Evolutionary conservation across 139 green algal species (phyloP), one percentile per base, ranked within the genome.

Genomic region (Picochlorum sp.): DNA sequence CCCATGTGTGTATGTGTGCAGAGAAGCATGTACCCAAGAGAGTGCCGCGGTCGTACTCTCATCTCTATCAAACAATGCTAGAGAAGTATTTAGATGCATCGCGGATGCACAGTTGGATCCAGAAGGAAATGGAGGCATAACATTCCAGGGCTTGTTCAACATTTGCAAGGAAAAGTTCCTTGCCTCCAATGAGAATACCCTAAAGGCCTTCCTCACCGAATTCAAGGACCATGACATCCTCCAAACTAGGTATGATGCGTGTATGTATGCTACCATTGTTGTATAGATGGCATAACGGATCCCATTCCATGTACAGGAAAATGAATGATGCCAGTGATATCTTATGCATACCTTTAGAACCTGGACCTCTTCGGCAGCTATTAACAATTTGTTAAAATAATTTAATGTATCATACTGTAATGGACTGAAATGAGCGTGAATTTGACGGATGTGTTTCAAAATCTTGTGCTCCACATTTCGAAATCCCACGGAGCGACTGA

Each of bases 221-320:
- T 97, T 97, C 71, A 51, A 60, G 28, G 88, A 95, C 62, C 87
- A 95, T 61, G 66, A 91, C 60, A 63, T 95, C 30, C 58, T 95
- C 18, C 41, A 58, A 5, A 72, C 68, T 1, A 70, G 72, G 74
- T 54, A 21, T 10, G 47, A 26, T 54, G 47, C n/a, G 16, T 20
- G 15, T 3, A 20, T 54, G 77, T 45, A 11, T 57, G 60, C 15
- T 8, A 55, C 8, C n/a, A 9, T 13, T 30, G 28, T 30, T 30
- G 28, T 30, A 30, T 30, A 30, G 28, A 30, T 30, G 28, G 28
- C 1, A 30, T 30, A 0, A 30, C 28, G 28, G 28, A 30, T 30
- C 28, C 28, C 4, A 30, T 5, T 30, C 28, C 28, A 5, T 18
- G 14, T 54, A 9, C 47, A 54, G 47, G 47, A 62, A 71, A 3